Percentiles rank a stretch among this genome's conserved stretches.
Evolutionary conservation across 2,329 filamentous ascomycete species (phyloP).

Genomic region (Colletotrichum brevisporum): DNA sequence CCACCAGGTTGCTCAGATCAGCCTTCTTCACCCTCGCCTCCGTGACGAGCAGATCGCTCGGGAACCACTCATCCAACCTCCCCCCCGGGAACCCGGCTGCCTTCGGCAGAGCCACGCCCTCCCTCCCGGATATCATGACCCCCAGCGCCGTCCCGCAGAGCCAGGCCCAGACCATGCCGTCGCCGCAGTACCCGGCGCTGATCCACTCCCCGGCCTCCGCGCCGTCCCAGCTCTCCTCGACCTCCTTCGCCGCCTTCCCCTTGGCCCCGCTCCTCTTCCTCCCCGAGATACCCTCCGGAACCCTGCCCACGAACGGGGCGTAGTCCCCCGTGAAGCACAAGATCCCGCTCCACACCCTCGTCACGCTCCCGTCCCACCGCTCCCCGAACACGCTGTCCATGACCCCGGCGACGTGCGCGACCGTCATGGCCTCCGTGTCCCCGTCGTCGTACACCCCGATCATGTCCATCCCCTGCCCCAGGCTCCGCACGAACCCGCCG

Average conservation of each 20-base stretch:
- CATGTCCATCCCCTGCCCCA: constrained; percentile 58
- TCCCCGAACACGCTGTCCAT: constrained; percentile 59
- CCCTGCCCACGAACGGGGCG: constrained; percentile 65
- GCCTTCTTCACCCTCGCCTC: constrained; percentile 52
- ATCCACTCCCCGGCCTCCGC: constrained; percentile 61
- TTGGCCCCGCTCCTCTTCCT: constrained; percentile 39
- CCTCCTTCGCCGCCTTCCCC: not conserved
- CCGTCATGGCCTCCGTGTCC: constrained; percentile 54
- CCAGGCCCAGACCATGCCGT: constrained; percentile 70
- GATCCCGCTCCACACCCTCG: constrained; percentile 64
- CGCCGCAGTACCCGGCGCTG: constrained; percentile 64
- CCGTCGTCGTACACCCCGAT: constrained; percentile 64
- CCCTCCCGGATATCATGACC: constrained; percentile 59
- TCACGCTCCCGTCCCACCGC: constrained; percentile 53
- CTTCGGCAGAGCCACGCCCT: constrained; percentile 47
- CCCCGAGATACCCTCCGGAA: constrained; percentile 46
- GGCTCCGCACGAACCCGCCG: constrained; percentile 63
- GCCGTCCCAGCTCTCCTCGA: constrained; percentile 17
- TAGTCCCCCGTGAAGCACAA: constrained; percentile 63
- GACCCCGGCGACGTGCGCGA: constrained; percentile 57
- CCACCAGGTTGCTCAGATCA: constrained; percentile 52
- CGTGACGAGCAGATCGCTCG: constrained; percentile 52
- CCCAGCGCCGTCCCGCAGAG: constrained; percentile 63
- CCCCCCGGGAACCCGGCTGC: constrained; percentile 54
- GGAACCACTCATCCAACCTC: constrained; percentile 57